phyloP scores from a whole-genome alignment of 2,329 filamentous ascomycete species.

The Neoscytalidium dimidiatum region DNA sequence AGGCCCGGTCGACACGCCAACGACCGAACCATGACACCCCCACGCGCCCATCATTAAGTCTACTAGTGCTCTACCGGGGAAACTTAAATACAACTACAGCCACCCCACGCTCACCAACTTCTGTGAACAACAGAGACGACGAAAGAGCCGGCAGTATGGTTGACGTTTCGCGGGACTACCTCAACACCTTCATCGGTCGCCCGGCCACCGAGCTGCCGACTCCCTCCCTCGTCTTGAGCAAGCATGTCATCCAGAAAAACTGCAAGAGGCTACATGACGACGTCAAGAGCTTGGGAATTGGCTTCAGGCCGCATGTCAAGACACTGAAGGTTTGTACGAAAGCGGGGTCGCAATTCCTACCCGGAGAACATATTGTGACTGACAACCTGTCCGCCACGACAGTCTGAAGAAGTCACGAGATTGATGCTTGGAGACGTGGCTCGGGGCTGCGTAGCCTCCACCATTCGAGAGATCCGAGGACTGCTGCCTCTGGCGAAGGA shows the following conservation, averaged over 20 bases:
- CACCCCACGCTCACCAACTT: neutral
- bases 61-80: neutral
- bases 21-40: neutral
- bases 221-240: constrained; percentile 18
- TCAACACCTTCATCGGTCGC: constrained; percentile 17
- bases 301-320: constrained; percentile 19
- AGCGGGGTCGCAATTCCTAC: too few relatives aligned
- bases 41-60: neutral
- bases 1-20: neutral
- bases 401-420: constrained; percentile 18
- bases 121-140: too few relatives aligned
- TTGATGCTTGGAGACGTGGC: constrained; percentile 14
- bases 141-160: neutral
- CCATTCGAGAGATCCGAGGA: constrained; percentile 15
- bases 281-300: constrained; percentile 17
- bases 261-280: constrained; percentile 14
- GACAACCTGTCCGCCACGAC: too few relatives aligned
- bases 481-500: constrained; percentile 9
- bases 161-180: constrained; percentile 9
- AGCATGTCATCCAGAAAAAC: constrained; percentile 15
- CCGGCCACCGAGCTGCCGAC: constrained; percentile 18
- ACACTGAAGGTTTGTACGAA: constrained; percentile 8
- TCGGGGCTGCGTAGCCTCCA: constrained; percentile 8
- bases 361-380: neutral
- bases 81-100: neutral